phyloP scores from a whole-genome alignment of 768 basidiomycete genomes.

The Calocybe indica region DNA sequence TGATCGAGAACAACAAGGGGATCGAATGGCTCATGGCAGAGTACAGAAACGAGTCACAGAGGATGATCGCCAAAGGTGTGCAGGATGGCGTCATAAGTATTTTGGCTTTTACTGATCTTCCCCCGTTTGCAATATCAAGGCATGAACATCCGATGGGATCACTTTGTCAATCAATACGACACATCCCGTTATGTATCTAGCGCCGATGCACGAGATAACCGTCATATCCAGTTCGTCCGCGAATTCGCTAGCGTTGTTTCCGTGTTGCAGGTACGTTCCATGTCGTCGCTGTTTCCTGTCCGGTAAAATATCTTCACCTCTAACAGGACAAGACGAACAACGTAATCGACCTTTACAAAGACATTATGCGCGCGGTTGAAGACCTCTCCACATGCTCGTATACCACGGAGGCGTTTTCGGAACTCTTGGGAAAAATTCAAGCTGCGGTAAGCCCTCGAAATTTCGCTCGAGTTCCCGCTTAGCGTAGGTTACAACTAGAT shows the following conservation, averaged over 20 bases:
- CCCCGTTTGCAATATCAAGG: conserved; percentile 38
- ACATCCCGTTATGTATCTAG: conserved; percentile 66
- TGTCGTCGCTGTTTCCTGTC: background rate
- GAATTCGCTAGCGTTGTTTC: conserved; percentile 95
- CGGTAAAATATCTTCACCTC: conserved; percentile 2
- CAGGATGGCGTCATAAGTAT: conserved; percentile 2
- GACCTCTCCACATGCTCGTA: conserved; percentile 87
- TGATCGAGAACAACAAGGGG: conserved; percentile 85
- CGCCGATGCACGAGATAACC: conserved; percentile 75
- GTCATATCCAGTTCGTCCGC: conserved; percentile 90
- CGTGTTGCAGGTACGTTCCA: conserved; percentile 65
- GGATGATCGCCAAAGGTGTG: conserved; percentile 87
- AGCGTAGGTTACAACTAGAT: conserved; percentile 43
- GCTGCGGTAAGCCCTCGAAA: conserved; percentile 55
- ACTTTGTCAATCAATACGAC: conserved; percentile 94
- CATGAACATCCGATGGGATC: conserved; percentile 95
- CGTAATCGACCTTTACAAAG: conserved; percentile 86
- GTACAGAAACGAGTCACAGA: conserved; percentile 87
- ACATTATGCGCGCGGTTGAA: conserved; percentile 79
- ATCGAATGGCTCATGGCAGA: conserved; percentile 95
- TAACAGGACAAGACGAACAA: conserved; percentile 87
- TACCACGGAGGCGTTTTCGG: conserved; percentile 74
- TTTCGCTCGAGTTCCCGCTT: background rate
- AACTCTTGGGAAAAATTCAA: conserved; percentile 75
- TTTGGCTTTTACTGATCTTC: background rate